phyloP scores from a whole-genome alignment of 495 filamentous ascomycete species.

The Xanthoparmelia taractica region DNA sequence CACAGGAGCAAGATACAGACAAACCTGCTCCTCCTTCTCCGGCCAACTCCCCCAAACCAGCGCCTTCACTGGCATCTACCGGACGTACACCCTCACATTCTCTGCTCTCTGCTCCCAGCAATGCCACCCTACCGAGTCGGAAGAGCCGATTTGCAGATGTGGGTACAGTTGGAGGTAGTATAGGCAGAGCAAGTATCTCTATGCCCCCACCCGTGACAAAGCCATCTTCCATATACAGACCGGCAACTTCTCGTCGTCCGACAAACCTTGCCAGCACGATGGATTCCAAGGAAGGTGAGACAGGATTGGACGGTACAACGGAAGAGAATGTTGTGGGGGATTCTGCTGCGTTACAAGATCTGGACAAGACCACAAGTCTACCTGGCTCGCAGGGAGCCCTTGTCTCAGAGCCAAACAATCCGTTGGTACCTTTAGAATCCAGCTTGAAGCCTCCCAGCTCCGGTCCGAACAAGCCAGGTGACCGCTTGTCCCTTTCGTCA shows the following conservation, averaged over 20 bases:
- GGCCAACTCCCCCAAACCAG: conserved; percentile 11
- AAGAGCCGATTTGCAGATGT: conserved; percentile 48
- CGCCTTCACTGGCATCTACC: conserved; percentile 15
- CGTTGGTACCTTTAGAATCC: conserved; percentile 38
- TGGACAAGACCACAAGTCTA: conserved; percentile 22
- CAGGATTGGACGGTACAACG: conserved; percentile 3
- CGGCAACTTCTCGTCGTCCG: conserved; percentile 18
- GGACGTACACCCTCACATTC: conserved; percentile 32
- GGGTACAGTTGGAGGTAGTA: conserved; percentile 40
- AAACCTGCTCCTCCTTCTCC: conserved; percentile 19
- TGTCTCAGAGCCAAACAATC: conserved; percentile 15
- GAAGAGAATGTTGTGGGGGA: not conserved
- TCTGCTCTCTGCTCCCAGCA: conserved; percentile 29
- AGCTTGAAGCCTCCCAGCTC: conserved; percentile 36
- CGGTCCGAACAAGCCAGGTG: conserved; percentile 41
- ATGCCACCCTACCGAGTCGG: conserved; percentile 34
- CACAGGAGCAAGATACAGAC: conserved; percentile 5
- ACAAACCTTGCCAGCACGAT: conserved; percentile 8
- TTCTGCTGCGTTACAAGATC: conserved; percentile 15
- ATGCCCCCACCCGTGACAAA: conserved; percentile 48
- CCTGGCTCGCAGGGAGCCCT: conserved; percentile 13
- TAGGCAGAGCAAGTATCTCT: conserved; percentile 50
- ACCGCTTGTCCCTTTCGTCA: conserved; percentile 59
- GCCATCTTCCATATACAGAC: conserved; percentile 23
- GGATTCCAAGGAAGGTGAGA: conserved; percentile 9